Base-by-base conservation (phyloP, 345 rosid species). In the Hibiscus trionum region DNA sequence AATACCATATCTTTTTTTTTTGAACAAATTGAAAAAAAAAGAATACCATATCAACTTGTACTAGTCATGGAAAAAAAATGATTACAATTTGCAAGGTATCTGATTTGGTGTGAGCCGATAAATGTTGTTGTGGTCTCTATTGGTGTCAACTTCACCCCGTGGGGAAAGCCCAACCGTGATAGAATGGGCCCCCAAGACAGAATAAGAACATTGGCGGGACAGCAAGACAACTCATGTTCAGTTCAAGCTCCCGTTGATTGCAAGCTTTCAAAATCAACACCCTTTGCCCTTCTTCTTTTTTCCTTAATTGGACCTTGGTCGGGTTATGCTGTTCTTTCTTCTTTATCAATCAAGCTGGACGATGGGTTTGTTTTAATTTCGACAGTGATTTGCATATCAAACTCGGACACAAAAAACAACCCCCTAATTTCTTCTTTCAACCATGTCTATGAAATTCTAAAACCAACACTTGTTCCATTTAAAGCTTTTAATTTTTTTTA, bases 211-310 rank as follows among this genome's bases (percentile, higher is more conserved):
- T 14, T 58, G 39, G 57, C 60, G 56, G 66, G 74, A 71, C 74
- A 71, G 16, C 39, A 8, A 8, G 42, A 26, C 47, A 44, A 44
- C 14, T 44, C 14, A 10, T 44, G 47, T 44, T 44, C 47, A n/a
- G 47, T 44, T 44, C 47, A 52, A 27, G 35, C 26, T 19, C 26
- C 7, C 26, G 21, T 39, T 63, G 60, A 57, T 46, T 37, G 42
- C 14, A 15, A 57, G 57, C 56, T 71, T 44, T 59, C 44, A 39
- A 71, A 59, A 71, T 46, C 74, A 71, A 46, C 35, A 39, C 21
- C 42, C 37, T 42, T 49, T 11, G 9, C 57, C 57, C 7, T 50
- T 50, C 16, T 39, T 37, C 1, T 37, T 7, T 1, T 1, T 8
- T 2, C n/a, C 44, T 42, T 50, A 58, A 21, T 60, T 59, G 66